These are phyloP conservation scores for Gymnopus androsaceus DNA, from an alignment of 1,284 basidiomycete genomes.

Conservation along the genomic window DNA sequence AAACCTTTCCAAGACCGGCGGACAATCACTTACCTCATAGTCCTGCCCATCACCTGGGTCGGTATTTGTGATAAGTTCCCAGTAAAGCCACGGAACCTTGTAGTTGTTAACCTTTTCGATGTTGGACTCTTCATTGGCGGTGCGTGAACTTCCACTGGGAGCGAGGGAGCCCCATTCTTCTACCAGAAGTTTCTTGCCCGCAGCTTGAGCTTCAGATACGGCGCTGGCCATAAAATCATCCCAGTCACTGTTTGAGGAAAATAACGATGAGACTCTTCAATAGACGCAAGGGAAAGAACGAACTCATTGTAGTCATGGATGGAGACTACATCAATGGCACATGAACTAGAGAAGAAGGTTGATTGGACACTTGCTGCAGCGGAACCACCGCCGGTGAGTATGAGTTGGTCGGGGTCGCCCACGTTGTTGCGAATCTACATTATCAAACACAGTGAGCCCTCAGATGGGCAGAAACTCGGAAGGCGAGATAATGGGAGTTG, in stretches of 20 bases:
- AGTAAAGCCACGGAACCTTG: conserved; percentile 40
- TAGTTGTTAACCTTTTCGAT: conserved; percentile 31
- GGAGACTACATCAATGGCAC: conserved; percentile 28
- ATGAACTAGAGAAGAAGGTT: conserved; percentile 26
- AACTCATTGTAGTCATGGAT: conserved; percentile 34
- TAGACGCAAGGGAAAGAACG: background rate
- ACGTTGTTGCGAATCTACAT: conserved; percentile 32
- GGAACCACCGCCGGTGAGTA: conserved; percentile 27
- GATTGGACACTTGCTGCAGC: conserved; percentile 20
- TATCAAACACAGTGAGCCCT: too few relatives aligned
- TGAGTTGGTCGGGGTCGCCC: conserved; percentile 24
- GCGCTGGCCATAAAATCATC: conserved; percentile 28
- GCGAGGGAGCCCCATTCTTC: conserved; percentile 31
- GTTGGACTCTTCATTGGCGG: conserved; percentile 28
- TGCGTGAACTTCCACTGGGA: conserved; percentile 22
- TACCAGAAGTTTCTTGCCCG: conserved; percentile 29
- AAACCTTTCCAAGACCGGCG: background rate
- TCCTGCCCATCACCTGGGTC: conserved; percentile 38
- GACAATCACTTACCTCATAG: conserved; percentile 31
- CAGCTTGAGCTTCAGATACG: conserved; percentile 23
- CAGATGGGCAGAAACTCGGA: background rate
- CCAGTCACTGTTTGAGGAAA: conserved; percentile 22
- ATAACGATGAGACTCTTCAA: background rate
- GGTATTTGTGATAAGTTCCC: conserved; percentile 38
- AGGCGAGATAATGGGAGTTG: background rate